These are phyloP conservation scores for Sarcodon aspratus DNA, from an alignment of 768 basidiomycete species.

Conservation along the genomic window DNA sequence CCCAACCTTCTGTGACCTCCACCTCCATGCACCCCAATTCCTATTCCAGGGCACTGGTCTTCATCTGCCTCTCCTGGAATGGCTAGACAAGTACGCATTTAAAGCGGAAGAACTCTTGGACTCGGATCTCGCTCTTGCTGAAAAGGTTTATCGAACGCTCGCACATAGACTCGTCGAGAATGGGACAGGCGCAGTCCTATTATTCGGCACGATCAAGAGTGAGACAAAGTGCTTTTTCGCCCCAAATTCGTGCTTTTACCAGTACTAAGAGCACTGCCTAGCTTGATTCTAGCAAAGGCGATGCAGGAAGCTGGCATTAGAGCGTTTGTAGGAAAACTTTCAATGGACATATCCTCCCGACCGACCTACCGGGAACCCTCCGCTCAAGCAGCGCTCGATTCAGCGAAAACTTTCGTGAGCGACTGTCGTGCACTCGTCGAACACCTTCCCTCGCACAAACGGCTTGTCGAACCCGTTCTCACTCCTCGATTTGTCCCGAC, in stretches of 20 bases:
- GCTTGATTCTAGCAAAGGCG: slow-evolving; percentile 64
- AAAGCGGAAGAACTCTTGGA: slow-evolving; percentile 75
- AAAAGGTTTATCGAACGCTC: slow-evolving; percentile 55
- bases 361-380: slow-evolving; percentile 63
- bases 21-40: slow-evolving; percentile 85
- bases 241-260: neutral
- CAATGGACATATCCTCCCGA: slow-evolving; percentile 74
- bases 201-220: slow-evolving; percentile 78
- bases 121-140: slow-evolving; percentile 43
- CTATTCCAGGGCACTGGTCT: slow-evolving; percentile 82
- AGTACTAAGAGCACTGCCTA: slow-evolving; percentile 15
- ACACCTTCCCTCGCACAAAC: slow-evolving; percentile 28
- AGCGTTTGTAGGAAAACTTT: slow-evolving; percentile 82
- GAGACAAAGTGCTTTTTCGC: slow-evolving; percentile 60
- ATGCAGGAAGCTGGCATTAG: slow-evolving; percentile 67
- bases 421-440: slow-evolving; percentile 31
- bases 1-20: slow-evolving; percentile 77
- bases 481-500: slow-evolving; percentile 89
- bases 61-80: slow-evolving; percentile 75
- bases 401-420: slow-evolving; percentile 46
- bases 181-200: slow-evolving; percentile 67
- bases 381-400: slow-evolving; percentile 30
- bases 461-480: slow-evolving; percentile 68
- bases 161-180: slow-evolving; percentile 53
- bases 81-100: slow-evolving; percentile 77